These are phyloP conservation scores for Amaranthus hypochondriacus DNA, from an alignment of 148 eudicot species.

Conservation along the genomic window DNA sequence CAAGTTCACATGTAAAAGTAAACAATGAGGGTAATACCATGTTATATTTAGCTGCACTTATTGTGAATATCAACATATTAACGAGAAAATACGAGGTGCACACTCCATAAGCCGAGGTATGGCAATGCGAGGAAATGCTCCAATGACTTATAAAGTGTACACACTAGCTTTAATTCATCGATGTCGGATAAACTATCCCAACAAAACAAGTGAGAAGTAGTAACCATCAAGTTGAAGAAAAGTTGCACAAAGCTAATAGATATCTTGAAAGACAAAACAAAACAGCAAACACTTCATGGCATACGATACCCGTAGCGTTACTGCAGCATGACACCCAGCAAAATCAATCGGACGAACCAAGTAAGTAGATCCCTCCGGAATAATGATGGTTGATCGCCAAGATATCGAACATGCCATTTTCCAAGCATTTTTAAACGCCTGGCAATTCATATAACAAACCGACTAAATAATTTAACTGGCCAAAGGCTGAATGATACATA, in stretches of 20 bases:
- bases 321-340: slow-evolving; percentile 51
- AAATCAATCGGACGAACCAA: slow-evolving; percentile 57
- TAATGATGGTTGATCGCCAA: slow-evolving; percentile 38
- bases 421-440: slow-evolving; percentile 77
- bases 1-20: too few species aligned
- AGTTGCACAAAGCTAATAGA: neutral
- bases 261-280: neutral
- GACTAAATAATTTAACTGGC: neutral
- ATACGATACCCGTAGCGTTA: slow-evolving; percentile 50
- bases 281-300: neutral
- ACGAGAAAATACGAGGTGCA: too few species aligned
- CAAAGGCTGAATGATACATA: neutral
- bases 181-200: too few species aligned
- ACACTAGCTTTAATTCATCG: too few species aligned
- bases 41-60: too few species aligned
- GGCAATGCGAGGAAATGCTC: too few species aligned
- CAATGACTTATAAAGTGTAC: too few species aligned
- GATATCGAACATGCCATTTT: slow-evolving; percentile 55
- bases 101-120: too few species aligned
- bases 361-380: slow-evolving; percentile 48
- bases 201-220: neutral
- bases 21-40: too few species aligned
- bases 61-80: too few species aligned
- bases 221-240: neutral
- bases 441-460: slow-evolving; percentile 1